A percentile compares a stretch with the other conserved stretches of the same genome.
Evolutionary conservation across 2,329 filamentous ascomycete species (phyloP).

Genomic region (Allantophomopsis cytisporea): DNA sequence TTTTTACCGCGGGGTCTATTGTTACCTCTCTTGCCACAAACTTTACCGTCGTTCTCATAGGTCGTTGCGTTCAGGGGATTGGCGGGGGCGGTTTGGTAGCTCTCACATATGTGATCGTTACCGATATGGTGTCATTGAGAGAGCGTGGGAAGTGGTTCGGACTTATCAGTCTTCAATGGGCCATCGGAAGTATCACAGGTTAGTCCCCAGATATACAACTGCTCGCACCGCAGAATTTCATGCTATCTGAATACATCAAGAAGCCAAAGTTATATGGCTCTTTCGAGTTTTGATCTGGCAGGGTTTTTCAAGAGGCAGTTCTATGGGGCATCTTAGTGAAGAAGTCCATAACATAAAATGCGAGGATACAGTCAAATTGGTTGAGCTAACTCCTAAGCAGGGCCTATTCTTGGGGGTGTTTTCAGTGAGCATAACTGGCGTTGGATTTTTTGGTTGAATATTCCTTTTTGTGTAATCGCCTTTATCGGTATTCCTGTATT

Average conservation of each 20-base stretch:
- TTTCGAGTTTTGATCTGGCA: too few relatives aligned
- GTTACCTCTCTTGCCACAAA: constrained; percentile 17
- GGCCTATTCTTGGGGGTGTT: constrained; percentile 23
- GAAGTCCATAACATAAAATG: too few relatives aligned
- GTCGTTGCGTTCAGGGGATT: constrained; percentile 29
- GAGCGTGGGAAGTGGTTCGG: constrained; percentile 23
- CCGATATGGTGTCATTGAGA: constrained; percentile 28
- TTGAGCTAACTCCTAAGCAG: constrained; percentile 4
- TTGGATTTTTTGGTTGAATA: constrained; percentile 13
- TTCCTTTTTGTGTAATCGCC: constrained; percentile 11
- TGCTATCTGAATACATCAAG: too few relatives aligned
- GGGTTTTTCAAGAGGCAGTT: too few relatives aligned
- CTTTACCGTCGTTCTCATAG: constrained; percentile 14
- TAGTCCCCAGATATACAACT: too few relatives aligned
- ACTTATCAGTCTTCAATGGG: constrained; percentile 11
- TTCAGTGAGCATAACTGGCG: constrained; percentile 23
- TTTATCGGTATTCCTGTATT: constrained; percentile 11
- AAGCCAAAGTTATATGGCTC: too few relatives aligned
- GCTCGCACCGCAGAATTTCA: too few relatives aligned
- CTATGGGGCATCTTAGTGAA: too few relatives aligned
- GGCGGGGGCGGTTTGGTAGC: constrained; percentile 33
- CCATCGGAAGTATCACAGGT: constrained; percentile 13
- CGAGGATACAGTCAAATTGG: too few relatives aligned
- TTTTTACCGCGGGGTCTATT: constrained; percentile 14
- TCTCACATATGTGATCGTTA: constrained; percentile 28